phyloP scores from a whole-genome alignment of 2,329 filamentous ascomycete species.

The Neophaeococcomyces aloes region DNA sequence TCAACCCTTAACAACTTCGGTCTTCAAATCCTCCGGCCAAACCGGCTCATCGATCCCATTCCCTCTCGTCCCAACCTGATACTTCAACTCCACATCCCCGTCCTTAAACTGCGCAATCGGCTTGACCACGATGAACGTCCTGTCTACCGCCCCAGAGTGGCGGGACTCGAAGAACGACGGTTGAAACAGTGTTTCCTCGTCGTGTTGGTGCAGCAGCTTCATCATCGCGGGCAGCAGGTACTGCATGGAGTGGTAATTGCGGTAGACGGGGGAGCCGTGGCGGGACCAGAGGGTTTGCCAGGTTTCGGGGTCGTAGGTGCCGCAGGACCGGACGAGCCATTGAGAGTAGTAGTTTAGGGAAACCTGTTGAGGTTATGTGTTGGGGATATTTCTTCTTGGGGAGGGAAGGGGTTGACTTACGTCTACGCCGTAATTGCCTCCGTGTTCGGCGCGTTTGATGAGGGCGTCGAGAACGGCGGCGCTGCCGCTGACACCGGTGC shows the following conservation, averaged over 20 bases:
- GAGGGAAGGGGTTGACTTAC: too few relatives aligned
- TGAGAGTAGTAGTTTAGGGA: conserved; percentile 33
- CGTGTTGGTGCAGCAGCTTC: conserved; percentile 31
- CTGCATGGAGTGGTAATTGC: conserved; percentile 42
- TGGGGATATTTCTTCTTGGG: too few relatives aligned
- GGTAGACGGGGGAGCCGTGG: conserved; percentile 39
- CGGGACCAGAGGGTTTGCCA: conserved; percentile 41
- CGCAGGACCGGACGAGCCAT: conserved; percentile 32
- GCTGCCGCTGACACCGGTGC: conserved; percentile 61
- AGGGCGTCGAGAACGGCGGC: conserved; percentile 56
- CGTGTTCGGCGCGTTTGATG: conserved; percentile 49
- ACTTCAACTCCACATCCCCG: conserved; percentile 32
- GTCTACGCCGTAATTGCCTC: conserved; percentile 26
- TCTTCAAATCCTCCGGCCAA: conserved; percentile 36
- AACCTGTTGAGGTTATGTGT: too few relatives aligned
- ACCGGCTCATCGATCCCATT: conserved; percentile 41
- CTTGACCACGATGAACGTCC: conserved; percentile 32
- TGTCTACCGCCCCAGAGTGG: conserved; percentile 30
- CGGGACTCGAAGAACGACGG: conserved; percentile 40
- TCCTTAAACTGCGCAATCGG: conserved; percentile 35
- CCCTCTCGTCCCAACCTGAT: conserved; percentile 40
- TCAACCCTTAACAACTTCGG: conserved; percentile 17
- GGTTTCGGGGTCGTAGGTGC: conserved; percentile 32
- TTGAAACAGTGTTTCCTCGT: conserved; percentile 31
- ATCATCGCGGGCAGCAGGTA: conserved; percentile 34